Percentiles rank a stretch among this genome's conserved stretches.
These are phyloP conservation scores for Arxiozyma slooffiae DNA, from an alignment of 1,139 yeast genomes.

Conservation along the genomic window DNA sequence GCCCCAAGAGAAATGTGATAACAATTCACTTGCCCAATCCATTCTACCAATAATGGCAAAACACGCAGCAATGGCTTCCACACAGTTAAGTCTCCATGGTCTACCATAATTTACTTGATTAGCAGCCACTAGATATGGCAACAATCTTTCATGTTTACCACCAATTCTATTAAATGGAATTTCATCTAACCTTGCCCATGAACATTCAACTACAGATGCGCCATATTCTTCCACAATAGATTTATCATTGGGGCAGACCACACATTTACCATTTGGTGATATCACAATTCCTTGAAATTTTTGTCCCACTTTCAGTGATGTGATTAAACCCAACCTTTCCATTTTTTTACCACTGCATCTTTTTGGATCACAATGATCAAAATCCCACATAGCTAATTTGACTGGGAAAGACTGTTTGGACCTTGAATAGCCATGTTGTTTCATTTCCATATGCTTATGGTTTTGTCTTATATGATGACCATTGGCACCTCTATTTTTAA, in stretches of 20 bases:
- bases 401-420: conserved; percentile 52
- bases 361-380: conserved; percentile 97
- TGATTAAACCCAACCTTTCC: conserved; percentile 77
- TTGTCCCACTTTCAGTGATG: conserved; percentile 74
- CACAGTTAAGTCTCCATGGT: conserved; percentile 94
- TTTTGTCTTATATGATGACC: conserved; percentile 51
- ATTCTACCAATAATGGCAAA: conserved; percentile 86
- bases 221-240: conserved; percentile 73
- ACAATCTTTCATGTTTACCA: conserved; percentile 74
- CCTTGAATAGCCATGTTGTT: conserved; percentile 18
- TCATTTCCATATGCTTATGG: conserved; percentile 37
- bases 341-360: conserved; percentile 93
- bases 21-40: conserved; percentile 77
- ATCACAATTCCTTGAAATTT: conserved; percentile 86
- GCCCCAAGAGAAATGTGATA: conserved; percentile 90
- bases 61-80: conserved; percentile 95
- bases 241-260: conserved; percentile 82
- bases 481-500: conserved; percentile 37
- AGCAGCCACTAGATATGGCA: conserved; percentile 92
- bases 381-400: conserved; percentile 86
- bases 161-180: conserved; percentile 91
- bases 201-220: conserved; percentile 95
- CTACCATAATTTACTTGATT: conserved; percentile 95
- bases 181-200: conserved; percentile 95
- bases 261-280: conserved; percentile 84